These are phyloP conservation scores for Moricandia moricandioides DNA, from an alignment of 345 rosid species.

Conservation along the genomic window DNA sequence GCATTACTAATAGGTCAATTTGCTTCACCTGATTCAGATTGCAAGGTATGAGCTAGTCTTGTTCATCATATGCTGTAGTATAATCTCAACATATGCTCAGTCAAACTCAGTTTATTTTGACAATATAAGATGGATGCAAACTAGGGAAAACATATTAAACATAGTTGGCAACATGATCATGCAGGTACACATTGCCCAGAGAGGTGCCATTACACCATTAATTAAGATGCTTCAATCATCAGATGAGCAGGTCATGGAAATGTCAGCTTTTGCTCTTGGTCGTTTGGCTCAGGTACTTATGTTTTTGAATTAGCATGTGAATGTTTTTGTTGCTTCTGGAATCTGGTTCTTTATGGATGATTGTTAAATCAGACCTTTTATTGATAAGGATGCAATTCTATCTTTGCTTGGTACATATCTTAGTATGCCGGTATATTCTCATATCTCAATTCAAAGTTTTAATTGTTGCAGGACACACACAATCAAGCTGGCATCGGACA, in stretches of 20 bases:
- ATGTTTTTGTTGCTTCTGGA: background rate
- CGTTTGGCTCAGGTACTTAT: conserved; percentile 72
- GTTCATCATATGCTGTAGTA: background rate
- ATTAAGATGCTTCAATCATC: conserved; percentile 64
- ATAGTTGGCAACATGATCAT: conserved; percentile 11
- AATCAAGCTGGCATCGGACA: conserved; percentile 85
- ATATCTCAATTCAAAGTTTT: background rate
- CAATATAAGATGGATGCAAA: background rate
- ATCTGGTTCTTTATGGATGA: background rate
- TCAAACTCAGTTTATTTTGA: background rate
- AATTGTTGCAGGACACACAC: conserved; percentile 53
- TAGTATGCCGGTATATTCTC: background rate
- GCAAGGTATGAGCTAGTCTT: conserved; percentile 51
- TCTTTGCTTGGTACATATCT: background rate
- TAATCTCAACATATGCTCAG: background rate
- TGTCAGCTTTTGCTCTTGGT: conserved; percentile 84
- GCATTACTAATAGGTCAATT: conserved; percentile 78
- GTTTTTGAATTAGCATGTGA: background rate
- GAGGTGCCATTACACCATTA: conserved; percentile 70
- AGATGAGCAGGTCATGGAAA: conserved; percentile 64
- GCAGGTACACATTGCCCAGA: conserved; percentile 82
- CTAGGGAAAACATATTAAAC: background rate
- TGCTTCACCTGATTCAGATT: conserved; percentile 75
- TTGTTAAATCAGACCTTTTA: conserved; percentile 3
- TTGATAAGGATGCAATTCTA: background rate